Evolutionary conservation across 306 rosid genomes (phyloP).

Genomic region (Prunus padus): DNA sequence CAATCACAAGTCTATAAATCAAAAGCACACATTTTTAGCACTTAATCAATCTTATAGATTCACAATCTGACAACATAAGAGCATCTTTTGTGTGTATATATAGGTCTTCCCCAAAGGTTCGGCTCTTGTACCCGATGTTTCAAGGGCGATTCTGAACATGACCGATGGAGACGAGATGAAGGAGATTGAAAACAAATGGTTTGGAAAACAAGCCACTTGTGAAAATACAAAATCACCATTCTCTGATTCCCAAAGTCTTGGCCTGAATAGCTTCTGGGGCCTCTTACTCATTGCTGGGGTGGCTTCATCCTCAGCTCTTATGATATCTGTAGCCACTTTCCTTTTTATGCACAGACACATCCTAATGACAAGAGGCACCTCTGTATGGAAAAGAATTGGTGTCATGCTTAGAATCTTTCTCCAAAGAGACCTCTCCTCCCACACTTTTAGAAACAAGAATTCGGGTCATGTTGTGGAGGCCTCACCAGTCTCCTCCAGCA

Average conservation of each 20-base stretch:
- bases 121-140: constrained; percentile 53
- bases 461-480: neutral
- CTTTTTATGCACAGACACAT: constrained; percentile 36
- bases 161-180: constrained; percentile 61
- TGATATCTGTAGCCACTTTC: constrained; percentile 33
- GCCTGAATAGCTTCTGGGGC: constrained; percentile 66
- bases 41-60: neutral
- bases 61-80: neutral
- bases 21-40: too few relatives aligned
- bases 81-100: neutral
- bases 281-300: constrained; percentile 48
- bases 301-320: constrained; percentile 38
- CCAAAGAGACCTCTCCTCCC: constrained; percentile 28
- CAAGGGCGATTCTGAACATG: constrained; percentile 55
- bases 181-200: constrained; percentile 57
- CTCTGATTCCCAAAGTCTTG: constrained; percentile 42
- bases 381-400: constrained; percentile 39
- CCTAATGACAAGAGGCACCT: constrained; percentile 16
- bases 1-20: neutral
- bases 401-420: constrained; percentile 25
- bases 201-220: constrained; percentile 26
- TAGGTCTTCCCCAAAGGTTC: constrained; percentile 52
- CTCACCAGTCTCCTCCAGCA: neutral
- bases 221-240: constrained; percentile 23
- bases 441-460: constrained; percentile 12